Percentiles rank a stretch among this genome's conserved stretches.
phyloP scores from a whole-genome alignment of 78 protist genomes.

The Tieghemostelium lacteum region DNA sequence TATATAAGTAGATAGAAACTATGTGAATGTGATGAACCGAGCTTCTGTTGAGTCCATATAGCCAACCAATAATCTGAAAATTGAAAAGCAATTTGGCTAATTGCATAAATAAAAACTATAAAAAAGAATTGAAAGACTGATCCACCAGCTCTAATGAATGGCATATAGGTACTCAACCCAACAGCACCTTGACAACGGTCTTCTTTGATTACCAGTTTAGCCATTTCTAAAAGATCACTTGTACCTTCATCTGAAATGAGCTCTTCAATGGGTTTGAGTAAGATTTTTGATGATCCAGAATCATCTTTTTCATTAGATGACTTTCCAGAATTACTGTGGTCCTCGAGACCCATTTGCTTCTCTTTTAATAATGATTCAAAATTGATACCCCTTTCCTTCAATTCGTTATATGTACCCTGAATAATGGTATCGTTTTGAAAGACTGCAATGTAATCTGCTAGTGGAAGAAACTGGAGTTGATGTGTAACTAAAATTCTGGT shows the following conservation, averaged over 20 bases:
- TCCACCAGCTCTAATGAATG: constrained; percentile 2
- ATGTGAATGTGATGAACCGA: neutral
- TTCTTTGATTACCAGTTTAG: constrained; percentile 16
- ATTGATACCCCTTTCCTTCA: constrained; percentile 64
- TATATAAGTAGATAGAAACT: constrained; percentile 5
- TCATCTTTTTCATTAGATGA: neutral
- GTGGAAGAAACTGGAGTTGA: constrained; percentile 81
- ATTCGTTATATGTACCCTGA: constrained; percentile 82
- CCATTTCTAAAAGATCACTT: neutral
- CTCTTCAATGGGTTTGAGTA: neutral
- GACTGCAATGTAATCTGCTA: constrained; percentile 85
- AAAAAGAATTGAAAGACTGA: neutral
- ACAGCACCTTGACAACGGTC: constrained; percentile 14
- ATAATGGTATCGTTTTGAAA: constrained; percentile 32
- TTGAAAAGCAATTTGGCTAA: constrained; percentile 9
- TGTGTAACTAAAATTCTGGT: constrained; percentile 88
- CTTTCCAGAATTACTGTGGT: neutral
- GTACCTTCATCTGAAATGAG: neutral
- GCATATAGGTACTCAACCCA: constrained; percentile 12
- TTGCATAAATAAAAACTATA: neutral
- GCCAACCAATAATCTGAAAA: constrained; percentile 19
- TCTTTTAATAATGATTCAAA: constrained; percentile 61
- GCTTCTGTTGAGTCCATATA: neutral
- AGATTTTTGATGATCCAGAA: no score
- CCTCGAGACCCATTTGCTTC: constrained; percentile 15